phyloP scores from a whole-genome alignment of 306 rosid species.

The Corylus avellana region DNA sequence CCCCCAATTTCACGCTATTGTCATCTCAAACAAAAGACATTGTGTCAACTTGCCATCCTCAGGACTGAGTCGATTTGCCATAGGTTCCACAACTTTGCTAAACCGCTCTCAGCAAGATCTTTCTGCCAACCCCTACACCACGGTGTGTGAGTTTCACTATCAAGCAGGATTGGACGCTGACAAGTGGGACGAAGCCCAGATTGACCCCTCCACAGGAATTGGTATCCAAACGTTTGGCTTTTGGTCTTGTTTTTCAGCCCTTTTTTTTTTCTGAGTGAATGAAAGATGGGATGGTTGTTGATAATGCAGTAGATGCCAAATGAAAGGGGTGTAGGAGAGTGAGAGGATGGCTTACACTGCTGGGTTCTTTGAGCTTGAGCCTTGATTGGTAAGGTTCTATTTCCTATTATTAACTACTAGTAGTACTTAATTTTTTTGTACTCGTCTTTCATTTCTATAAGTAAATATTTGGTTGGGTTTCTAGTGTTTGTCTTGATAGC shows the following conservation, averaged over 20 bases:
- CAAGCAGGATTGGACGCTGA: constrained; percentile 65
- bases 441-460: not conserved
- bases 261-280: not conserved
- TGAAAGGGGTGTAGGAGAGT: constrained; percentile 76
- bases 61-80: constrained; percentile 65
- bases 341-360: constrained; percentile 60
- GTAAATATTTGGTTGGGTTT: not conserved
- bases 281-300: too few species aligned
- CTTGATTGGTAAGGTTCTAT: constrained; percentile 54
- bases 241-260: not conserved
- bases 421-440: not conserved
- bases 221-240: constrained; percentile 37
- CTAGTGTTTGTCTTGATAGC: not conserved
- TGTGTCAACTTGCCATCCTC: constrained; percentile 52
- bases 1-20: not conserved
- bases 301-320: constrained; percentile 57
- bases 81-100: constrained; percentile 73
- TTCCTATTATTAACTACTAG: not conserved
- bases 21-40: not conserved
- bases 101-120: constrained; percentile 71
- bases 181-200: constrained; percentile 79
- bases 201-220: constrained; percentile 84
- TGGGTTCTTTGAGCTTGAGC: constrained; percentile 77
- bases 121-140: constrained; percentile 88
- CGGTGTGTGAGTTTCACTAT: constrained; percentile 82